Evolutionary conservation across 2,329 filamentous ascomycete species (phyloP), one percentile per base, ranked within the genome.

Genomic region (Pezicula radicicola): DNA sequence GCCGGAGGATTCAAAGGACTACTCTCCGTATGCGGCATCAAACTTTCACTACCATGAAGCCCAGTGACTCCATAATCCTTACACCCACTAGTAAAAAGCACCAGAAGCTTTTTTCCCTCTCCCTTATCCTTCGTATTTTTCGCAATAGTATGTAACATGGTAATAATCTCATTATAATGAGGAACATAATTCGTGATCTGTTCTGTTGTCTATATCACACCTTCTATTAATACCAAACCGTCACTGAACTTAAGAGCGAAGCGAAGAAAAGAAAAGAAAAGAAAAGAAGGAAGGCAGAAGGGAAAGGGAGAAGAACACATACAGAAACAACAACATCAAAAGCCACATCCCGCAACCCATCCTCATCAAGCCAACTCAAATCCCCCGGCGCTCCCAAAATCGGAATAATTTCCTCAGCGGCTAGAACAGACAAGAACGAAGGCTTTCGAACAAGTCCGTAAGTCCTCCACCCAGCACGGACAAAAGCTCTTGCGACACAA

Each of bases 51-150:
- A 2, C 69, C 69, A 46, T 75, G 67, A 1, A 66, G 50, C 5
- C 47, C 50, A 1, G 56, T 64, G 5, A 55, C 63, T 2, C 76
- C 75, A 54, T 78, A 79, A 60, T 79, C 76, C 52, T 79, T 79
- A 61, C 75, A 78, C 0, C 76, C 76, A 3, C 72, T 75, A 9
- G 70, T 73, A 60, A 72, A 72, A 3, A 79, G 67, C 4, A 78
- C 70, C 0, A 78, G 60, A 0, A 75, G 71, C 16, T 63, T 63
- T 2, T 70, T 60, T 6, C 69, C 70, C 5, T 63, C 9, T 10
- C 12, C 25, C 8, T 13, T 52, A 2, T 55, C 49, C 25, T 67
- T 69, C 21, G 69, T 72, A 4, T 59, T 59, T 1, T 60, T 51
- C 0, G 72, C 67, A 1, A 78, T 50, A 0, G 44, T 54, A 2